Evolutionary conservation across 345 rosid genomes (phyloP), one percentile per base, ranked within the genome.

Genomic region (Hevea brasiliensis): DNA sequence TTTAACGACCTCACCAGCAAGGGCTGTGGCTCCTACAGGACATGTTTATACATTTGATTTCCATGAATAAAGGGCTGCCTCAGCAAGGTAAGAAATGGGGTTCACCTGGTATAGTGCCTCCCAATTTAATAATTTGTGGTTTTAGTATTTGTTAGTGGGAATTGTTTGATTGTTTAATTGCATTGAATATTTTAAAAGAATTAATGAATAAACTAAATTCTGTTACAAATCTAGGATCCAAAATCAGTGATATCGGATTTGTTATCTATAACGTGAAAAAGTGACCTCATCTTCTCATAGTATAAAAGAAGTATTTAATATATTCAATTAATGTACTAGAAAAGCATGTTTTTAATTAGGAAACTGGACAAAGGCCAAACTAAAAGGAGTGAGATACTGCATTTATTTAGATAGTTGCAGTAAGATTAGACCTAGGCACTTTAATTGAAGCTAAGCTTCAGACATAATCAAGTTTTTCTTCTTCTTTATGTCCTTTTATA

Each of bases 31-130:
- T 82, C 97, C 98, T 27, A 83, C 84, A 9, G 98, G 98, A 42
- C 98, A 90, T 76, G 90, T 92, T n/a, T 89, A 89, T 80, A 89
- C 97, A 0, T 92, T 92, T 81, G 98, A 92, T 85, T 94, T 89
- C 84, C 98, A 94, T 29, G 92, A 94, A 80, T 95, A 94, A 73
- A 87, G 97, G 75, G 98, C 97, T 85, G 81, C 80, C 56, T 92
- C 90, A 69, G 98, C 98, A 56, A 90, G 98, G 98, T 94, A 80
- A 71, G 66, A 66, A 65, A 0, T 64, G 60, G 56, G 42, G 37
- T 55, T 58, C 70, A 7, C 44, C 23, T 55, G n/a, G 9, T 73
- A 42, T 40, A 48, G 9, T 64, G 50, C 24, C 37, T 45, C 61
- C 15, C 55, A 12, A 26, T 32, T 59, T 59, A 3, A 59, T 27